phyloP scores from a whole-genome alignment of 805 yeast genomes.

The Candida golubevii region DNA sequence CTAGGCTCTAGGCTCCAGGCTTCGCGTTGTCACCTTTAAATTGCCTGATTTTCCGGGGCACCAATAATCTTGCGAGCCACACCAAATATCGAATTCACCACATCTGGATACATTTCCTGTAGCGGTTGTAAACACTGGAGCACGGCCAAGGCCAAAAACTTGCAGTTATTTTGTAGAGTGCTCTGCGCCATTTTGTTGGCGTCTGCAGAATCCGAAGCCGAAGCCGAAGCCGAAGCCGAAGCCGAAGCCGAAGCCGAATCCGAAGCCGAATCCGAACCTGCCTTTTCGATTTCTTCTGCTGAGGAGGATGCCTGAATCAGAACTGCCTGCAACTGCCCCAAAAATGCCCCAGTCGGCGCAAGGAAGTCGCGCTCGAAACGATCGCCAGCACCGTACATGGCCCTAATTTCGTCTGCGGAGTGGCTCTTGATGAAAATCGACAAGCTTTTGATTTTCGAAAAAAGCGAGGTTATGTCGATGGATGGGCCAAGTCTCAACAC shows the following conservation, averaged over 20 bases:
- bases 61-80: too few relatives aligned
- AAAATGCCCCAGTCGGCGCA: slow-evolving; percentile 9
- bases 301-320: neutral
- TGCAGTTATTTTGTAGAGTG: slow-evolving; percentile 28
- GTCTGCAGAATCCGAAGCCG: neutral
- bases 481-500: slow-evolving; percentile 6
- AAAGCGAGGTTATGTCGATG: slow-evolving; percentile 9
- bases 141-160: slow-evolving; percentile 22
- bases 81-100: too few relatives aligned
- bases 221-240: neutral
- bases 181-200: slow-evolving; percentile 5
- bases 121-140: slow-evolving; percentile 3
- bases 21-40: too few relatives aligned
- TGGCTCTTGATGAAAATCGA: slow-evolving; percentile 12
- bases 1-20: too few relatives aligned
- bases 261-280: neutral
- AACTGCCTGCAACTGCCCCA: slow-evolving; percentile 10
- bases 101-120: neutral
- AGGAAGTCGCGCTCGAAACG: slow-evolving; percentile 9
- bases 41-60: too few relatives aligned
- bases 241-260: neutral
- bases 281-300: neutral
- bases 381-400: slow-evolving; percentile 6
- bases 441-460: slow-evolving; percentile 13
- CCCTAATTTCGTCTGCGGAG: slow-evolving; percentile 1